Conservation (phyloP, 805 yeast genomes). For the Spencermartinsiella europaea region DNA sequence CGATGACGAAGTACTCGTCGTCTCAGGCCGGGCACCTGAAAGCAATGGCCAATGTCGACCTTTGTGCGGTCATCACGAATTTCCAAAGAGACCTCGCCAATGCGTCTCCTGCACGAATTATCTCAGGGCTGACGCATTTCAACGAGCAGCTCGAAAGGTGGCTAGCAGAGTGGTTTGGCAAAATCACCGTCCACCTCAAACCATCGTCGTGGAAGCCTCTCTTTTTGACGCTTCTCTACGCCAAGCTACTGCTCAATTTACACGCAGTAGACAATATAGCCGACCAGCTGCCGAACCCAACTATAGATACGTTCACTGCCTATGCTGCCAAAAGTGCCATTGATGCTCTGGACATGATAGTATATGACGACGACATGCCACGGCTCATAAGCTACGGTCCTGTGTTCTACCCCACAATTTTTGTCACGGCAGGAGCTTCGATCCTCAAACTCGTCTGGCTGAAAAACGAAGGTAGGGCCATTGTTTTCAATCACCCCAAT, state of each 20-base stretch:
- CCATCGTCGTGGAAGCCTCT: constrained; percentile 23
- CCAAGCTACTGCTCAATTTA: constrained; percentile 20
- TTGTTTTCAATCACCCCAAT: constrained; percentile 5
- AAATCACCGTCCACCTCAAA: constrained; percentile 14
- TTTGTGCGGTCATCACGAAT: constrained; percentile 19
- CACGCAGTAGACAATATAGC: constrained; percentile 10
- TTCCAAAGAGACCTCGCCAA: constrained; percentile 17
- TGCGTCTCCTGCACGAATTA: constrained; percentile 2
- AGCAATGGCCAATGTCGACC: constrained; percentile 21
- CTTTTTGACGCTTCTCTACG: constrained; percentile 21
- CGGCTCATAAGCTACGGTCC: constrained; percentile 20
- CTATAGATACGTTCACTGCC: background rate
- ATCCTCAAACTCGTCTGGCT: constrained; percentile 18
- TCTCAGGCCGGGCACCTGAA: constrained; percentile 13
- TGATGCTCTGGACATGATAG: constrained; percentile 18
- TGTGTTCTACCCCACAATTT: constrained; percentile 22
- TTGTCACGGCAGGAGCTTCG: constrained; percentile 22
- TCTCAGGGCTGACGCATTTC: constrained; percentile 16
- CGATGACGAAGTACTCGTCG: constrained; percentile 9
- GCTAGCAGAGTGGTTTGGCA: constrained; percentile 22
- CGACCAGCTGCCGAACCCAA: constrained; percentile 4
- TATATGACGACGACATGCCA: constrained; percentile 19
- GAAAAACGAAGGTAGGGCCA: constrained; percentile 1
- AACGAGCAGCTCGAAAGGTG: constrained; percentile 21
- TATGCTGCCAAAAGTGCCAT: constrained; percentile 22